Percentiles rank a stretch among this genome's conserved stretches.
These are phyloP conservation scores for Forsythia suspensa DNA, from an alignment of 257 asterid genomes.

Conservation along the genomic window DNA sequence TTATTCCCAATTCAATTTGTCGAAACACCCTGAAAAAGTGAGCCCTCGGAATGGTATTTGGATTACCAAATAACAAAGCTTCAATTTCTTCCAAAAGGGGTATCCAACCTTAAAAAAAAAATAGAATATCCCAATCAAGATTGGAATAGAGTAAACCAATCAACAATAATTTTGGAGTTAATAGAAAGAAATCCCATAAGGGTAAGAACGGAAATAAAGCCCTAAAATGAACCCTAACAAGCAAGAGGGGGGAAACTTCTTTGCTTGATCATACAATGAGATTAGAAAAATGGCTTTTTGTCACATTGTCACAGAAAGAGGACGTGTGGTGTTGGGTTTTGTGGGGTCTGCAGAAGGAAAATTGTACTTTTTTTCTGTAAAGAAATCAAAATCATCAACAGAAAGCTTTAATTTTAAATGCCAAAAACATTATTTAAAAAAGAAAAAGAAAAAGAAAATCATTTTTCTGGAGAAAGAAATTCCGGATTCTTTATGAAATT, in stretches of 20 bases:
- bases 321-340: slow-evolving; percentile 26
- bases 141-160: slow-evolving; percentile 42
- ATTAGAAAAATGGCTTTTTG: slow-evolving; percentile 22
- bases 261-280: slow-evolving; percentile 19
- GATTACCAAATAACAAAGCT: slow-evolving; percentile 11
- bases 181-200: slow-evolving; percentile 31
- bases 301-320: slow-evolving; percentile 19
- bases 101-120: slow-evolving; percentile 1
- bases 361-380: slow-evolving; percentile 17
- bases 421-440: no score
- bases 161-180: slow-evolving; percentile 40
- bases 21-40: slow-evolving; percentile 21
- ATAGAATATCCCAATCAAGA: slow-evolving; percentile 24
- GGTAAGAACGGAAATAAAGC: slow-evolving; percentile 30
- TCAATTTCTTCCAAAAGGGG: neutral
- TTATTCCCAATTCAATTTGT: slow-evolving; percentile 26
- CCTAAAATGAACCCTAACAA: slow-evolving; percentile 39
- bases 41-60: slow-evolving; percentile 19
- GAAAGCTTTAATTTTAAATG: neutral
- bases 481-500: no score
- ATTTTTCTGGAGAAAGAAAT: no score
- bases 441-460: no score
- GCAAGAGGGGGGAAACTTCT: slow-evolving; percentile 28
- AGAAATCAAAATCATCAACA: slow-evolving; percentile 17
- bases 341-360: slow-evolving; percentile 35